Percentiles rank a stretch among this genome's conserved stretches.
These are phyloP conservation scores for Mycena amicta DNA, from an alignment of 768 basidiomycete genomes.

Conservation along the genomic window DNA sequence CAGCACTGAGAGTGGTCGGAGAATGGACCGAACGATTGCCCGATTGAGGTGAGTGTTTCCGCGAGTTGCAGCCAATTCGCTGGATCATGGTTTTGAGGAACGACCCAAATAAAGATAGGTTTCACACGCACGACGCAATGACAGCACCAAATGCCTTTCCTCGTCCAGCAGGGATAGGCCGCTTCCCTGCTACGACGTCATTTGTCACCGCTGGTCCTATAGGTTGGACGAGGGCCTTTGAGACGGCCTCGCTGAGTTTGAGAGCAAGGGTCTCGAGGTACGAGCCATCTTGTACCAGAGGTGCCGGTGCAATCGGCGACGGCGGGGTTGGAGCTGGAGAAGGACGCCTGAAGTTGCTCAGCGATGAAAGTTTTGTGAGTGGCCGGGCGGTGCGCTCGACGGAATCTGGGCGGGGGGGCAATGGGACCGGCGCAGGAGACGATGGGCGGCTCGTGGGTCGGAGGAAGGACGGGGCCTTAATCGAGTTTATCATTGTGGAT, in stretches of 20 bases:
- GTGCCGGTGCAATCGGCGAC: slow-evolving; percentile 38
- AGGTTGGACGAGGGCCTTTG: slow-evolving; percentile 72
- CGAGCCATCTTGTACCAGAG: slow-evolving; percentile 74
- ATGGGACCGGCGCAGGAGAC: slow-evolving; percentile 53
- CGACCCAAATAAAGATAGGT: slow-evolving; percentile 12
- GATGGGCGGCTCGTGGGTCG: slow-evolving; percentile 64
- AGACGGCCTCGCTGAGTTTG: slow-evolving; percentile 81
- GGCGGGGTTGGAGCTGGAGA: slow-evolving; percentile 47
- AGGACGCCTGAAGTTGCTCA: slow-evolving; percentile 60
- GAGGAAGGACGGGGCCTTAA: slow-evolving; percentile 70
- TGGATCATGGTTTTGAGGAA: slow-evolving; percentile 32
- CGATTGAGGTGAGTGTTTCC: slow-evolving; percentile 67
- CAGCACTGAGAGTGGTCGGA: slow-evolving; percentile 76
- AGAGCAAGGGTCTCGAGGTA: slow-evolving; percentile 77
- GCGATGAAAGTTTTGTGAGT: slow-evolving; percentile 54
- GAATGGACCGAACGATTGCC: slow-evolving; percentile 72
- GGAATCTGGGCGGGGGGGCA: slow-evolving; percentile 40
- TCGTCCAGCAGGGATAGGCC: slow-evolving; percentile 74
- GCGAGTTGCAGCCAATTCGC: slow-evolving; percentile 68
- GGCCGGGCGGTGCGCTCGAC: slow-evolving; percentile 54
- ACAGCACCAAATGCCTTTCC: slow-evolving; percentile 67
- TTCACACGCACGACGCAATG: slow-evolving; percentile 65
- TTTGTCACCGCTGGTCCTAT: slow-evolving; percentile 49
- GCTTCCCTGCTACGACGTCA: slow-evolving; percentile 66
- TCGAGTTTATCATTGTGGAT: slow-evolving; percentile 59